Evolutionary conservation across 805 yeast species (phyloP), one percentile per base, ranked within the genome.

Genomic region (Hanseniaspora jakobsenii): DNA sequence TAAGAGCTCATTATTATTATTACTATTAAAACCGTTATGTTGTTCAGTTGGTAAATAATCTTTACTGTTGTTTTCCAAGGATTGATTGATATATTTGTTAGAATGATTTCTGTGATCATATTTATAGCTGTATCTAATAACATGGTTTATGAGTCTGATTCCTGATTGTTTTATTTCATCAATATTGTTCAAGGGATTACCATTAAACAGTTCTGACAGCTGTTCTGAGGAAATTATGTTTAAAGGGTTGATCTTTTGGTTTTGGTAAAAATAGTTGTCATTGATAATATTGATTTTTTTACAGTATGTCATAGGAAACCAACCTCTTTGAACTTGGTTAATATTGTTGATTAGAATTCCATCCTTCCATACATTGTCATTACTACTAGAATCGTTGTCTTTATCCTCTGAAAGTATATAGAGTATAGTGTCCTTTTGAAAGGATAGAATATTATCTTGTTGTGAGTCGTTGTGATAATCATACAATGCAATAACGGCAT

Each of bases 291-390:
- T 18, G 14, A 42, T 32, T 17, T 13, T 29, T 14, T 40, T 23
- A 26, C 40, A 42, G 59, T 71, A 78, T 47, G 71, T 72, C 38
- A 71, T 71, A 14, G 94, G 94, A 63, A 85, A 82, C 94, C 94
- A 85, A 52, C 95, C 95, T 55, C 93, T 38, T 13, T 29, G 28
- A 6, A 45, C 12, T 6, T 68, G 31, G 57, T 54, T 5, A 59
- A 60, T 4, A 56, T 59, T 8, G 51, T 49, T 45, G 47, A 53
- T 39, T 29, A 65, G 51, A 14, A 79, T 67, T 9, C 95, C 94
- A 58, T 85, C 94, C 91, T 93, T 83, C 95, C 94, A 85, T 2
- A 85, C 82, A 2, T 75, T 58, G 31, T 29, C 42, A 12, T 27
- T 28, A 18, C 70, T 72, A 23, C 14, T 30, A 3, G 6, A 30